Conservation (phyloP, 2,329 filamentous ascomycete genomes). For the Spiromastix sp. region DNA sequence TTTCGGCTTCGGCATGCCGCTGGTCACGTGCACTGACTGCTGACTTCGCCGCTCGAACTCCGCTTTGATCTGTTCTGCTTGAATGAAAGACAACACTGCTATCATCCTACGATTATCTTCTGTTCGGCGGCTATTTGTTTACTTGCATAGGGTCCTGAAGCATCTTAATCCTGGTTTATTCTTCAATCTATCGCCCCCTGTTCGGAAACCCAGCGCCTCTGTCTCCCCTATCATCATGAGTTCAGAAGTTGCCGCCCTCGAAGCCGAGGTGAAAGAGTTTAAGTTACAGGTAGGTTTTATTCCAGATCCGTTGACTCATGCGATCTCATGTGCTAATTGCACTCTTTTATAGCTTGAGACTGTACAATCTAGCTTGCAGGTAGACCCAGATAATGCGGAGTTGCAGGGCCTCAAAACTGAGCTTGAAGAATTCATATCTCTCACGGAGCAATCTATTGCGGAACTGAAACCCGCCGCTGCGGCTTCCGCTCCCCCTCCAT, state of each 20-base stretch:
- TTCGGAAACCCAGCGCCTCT: too few species aligned
- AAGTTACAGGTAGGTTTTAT: conserved; percentile 41
- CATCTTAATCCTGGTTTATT: too few species aligned
- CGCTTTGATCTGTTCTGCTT: too few species aligned
- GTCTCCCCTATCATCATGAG: conserved; percentile 28
- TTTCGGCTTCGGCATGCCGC: too few species aligned
- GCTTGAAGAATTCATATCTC: conserved; percentile 69
- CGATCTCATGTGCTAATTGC: background rate
- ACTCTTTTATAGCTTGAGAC: conserved; percentile 55
- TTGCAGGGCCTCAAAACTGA: conserved; percentile 68
- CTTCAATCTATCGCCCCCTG: too few species aligned
- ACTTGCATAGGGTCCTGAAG: too few species aligned
- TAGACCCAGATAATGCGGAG: conserved; percentile 70
- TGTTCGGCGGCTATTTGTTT: too few species aligned
- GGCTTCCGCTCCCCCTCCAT: conserved; percentile 37
- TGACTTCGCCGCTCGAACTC: too few species aligned
- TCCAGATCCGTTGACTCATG: background rate
- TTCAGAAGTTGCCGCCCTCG: conserved; percentile 32
- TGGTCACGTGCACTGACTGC: too few species aligned
- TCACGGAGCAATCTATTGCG: conserved; percentile 69
- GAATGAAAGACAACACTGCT: too few species aligned
- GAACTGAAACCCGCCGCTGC: conserved; percentile 59
- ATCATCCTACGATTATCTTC: too few species aligned
- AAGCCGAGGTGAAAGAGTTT: conserved; percentile 48
- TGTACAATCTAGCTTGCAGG: conserved; percentile 62